Conservation (phyloP, 2,329 filamentous ascomycete genomes). For the Alternaria gansuensis region DNA sequence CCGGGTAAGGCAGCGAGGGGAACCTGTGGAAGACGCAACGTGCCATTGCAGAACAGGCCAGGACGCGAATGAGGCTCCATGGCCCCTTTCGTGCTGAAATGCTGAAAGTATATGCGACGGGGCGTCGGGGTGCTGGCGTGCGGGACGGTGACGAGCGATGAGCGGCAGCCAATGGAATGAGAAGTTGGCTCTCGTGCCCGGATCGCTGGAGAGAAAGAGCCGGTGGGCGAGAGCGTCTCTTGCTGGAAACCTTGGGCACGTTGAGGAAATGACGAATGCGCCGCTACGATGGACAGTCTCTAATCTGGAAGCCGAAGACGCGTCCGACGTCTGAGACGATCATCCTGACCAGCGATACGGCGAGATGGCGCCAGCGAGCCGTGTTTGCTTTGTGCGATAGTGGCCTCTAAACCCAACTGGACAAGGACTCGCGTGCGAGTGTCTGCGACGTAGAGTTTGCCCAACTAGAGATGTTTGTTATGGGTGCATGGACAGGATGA, state of each 20-base stretch:
- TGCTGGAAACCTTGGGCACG: slow-evolving; percentile 40
- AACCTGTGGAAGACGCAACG: slow-evolving; percentile 51
- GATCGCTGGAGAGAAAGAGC: slow-evolving; percentile 42
- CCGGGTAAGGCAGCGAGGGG: slow-evolving; percentile 39
- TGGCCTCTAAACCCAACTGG: slow-evolving; percentile 2
- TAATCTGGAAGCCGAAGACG: slow-evolving; percentile 29
- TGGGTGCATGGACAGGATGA: slow-evolving; percentile 14
- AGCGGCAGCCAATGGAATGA: slow-evolving; percentile 45
- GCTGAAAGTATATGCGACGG: slow-evolving; percentile 50
- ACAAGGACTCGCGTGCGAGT: slow-evolving; percentile 3
- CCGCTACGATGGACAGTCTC: slow-evolving; percentile 32
- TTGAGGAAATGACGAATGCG: slow-evolving; percentile 37
- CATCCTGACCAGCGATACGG: slow-evolving; percentile 33
- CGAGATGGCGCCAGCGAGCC: slow-evolving; percentile 19
- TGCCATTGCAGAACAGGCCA: slow-evolving; percentile 42
- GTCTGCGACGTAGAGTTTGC: slow-evolving; percentile 11
- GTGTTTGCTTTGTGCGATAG: slow-evolving; percentile 4
- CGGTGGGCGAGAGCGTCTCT: slow-evolving; percentile 42
- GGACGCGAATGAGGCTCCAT: slow-evolving; percentile 52
- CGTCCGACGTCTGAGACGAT: slow-evolving; percentile 25
- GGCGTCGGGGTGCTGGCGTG: slow-evolving; percentile 34
- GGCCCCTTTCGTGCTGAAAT: slow-evolving; percentile 39
- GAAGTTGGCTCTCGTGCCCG: slow-evolving; percentile 42
- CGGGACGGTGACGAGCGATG: slow-evolving; percentile 31
- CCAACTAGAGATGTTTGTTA: slow-evolving; percentile 6